Percentiles rank a stretch among this genome's conserved stretches.
Evolutionary conservation across 2,329 filamentous ascomycete genomes (phyloP).

Genomic region (Pezicula radicicola): DNA sequence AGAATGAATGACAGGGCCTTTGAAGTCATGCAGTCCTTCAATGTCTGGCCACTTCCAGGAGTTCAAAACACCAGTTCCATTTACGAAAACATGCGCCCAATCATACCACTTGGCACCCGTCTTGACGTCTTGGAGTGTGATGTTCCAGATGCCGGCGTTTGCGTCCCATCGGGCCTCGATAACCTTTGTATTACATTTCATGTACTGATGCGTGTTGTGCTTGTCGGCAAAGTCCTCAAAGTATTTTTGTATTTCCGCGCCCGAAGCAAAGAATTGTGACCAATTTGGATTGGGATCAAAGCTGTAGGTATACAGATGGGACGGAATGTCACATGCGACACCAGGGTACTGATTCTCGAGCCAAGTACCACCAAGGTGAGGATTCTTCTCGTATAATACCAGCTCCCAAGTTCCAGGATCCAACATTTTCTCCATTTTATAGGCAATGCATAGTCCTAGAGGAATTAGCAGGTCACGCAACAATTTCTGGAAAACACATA

Average conservation of each 20-base stretch:
- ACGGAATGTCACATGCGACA: constrained; percentile 40
- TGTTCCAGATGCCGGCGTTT: constrained; percentile 41
- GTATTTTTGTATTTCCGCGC: constrained; percentile 53
- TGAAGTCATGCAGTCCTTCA: constrained; percentile 40
- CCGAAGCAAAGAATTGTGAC: constrained; percentile 53
- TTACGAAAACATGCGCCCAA: constrained; percentile 16
- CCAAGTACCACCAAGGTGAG: constrained; percentile 50
- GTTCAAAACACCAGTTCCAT: constrained; percentile 14
- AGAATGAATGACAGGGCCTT: constrained; percentile 41
- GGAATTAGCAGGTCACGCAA: no score
- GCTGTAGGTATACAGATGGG: constrained; percentile 35
- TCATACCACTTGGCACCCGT: constrained; percentile 30
- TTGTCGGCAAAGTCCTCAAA: constrained; percentile 42
- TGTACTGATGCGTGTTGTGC: constrained; percentile 44
- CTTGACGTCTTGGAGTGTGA: constrained; percentile 39
- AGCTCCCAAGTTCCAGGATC: constrained; percentile 29
- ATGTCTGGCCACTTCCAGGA: constrained; percentile 41
- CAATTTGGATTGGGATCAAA: constrained; percentile 57
- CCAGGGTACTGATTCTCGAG: constrained; percentile 55
- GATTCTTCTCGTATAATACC: constrained; percentile 44
- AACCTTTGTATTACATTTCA: constrained; percentile 45
- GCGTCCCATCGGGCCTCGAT: constrained; percentile 44
- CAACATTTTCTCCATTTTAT: constrained; percentile 13
- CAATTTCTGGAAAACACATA: no score
- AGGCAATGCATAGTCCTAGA: constrained; percentile 11